Conservation (phyloP, 2,329 filamentous ascomycete genomes). For the Trichoderma endophyticum region DNA sequence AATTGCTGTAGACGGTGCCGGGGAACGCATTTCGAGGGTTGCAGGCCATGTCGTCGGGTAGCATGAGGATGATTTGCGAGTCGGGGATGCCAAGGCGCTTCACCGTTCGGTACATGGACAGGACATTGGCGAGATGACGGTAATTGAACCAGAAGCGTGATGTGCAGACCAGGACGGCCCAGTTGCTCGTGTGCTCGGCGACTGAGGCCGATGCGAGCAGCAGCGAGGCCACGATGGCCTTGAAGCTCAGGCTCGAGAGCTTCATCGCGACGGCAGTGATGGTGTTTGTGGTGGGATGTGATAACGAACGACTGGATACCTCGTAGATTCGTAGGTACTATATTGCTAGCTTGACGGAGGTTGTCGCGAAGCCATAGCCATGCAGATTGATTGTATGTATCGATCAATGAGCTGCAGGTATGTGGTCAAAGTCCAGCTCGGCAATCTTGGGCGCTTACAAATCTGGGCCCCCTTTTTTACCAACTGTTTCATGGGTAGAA, state of each 20-base stretch:
- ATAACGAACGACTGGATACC: neutral
- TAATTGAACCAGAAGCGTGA: slow-evolving; percentile 99
- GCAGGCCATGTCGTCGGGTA: slow-evolving; percentile 99
- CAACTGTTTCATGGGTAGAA: neutral
- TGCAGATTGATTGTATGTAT: neutral
- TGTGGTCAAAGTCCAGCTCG: neutral
- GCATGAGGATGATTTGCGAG: slow-evolving; percentile 98
- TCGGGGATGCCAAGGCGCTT: slow-evolving; percentile 97
- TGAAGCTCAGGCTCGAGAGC: slow-evolving; percentile 43
- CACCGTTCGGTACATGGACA: slow-evolving; percentile 95
- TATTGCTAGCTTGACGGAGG: neutral
- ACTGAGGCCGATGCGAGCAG: slow-evolving; percentile 47
- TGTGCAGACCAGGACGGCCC: slow-evolving; percentile 97
- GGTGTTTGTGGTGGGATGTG: neutral
- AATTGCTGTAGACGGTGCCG: slow-evolving; percentile 97
- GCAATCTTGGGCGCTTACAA: slow-evolving; percentile 6
- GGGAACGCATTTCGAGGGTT: slow-evolving; percentile 98
- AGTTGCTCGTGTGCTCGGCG: slow-evolving; percentile 92
- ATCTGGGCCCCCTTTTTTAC: slow-evolving; percentile 4
- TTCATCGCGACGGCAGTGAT: slow-evolving; percentile 44
- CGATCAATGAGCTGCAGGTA: neutral
- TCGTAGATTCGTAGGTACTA: neutral
- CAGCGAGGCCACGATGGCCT: slow-evolving; percentile 47
- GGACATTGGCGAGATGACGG: slow-evolving; percentile 93
- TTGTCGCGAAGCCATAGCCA: slow-evolving; percentile 1